phyloP scores from a whole-genome alignment of 1,284 basidiomycete genomes.

The Phaffia rhodozyma region DNA sequence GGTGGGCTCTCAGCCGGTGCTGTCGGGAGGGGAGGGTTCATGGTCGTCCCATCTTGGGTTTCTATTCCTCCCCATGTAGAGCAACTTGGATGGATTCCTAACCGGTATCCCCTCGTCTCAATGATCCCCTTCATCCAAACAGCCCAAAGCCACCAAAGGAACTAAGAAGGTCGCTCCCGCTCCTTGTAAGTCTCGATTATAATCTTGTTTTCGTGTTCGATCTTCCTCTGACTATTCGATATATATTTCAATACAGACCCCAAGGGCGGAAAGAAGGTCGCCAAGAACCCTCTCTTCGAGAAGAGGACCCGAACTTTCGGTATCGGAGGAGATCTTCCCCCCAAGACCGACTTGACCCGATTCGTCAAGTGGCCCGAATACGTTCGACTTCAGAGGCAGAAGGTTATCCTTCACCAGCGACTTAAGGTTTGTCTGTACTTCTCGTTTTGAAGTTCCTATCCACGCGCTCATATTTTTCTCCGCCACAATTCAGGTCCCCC shows the following conservation, averaged over 20 bases:
- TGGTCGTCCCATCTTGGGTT: neutral
- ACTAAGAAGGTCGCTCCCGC: slow-evolving; percentile 35
- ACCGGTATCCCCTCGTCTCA: slow-evolving; percentile 9
- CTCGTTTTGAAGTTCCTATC: neutral
- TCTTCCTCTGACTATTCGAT: neutral
- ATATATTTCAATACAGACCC: slow-evolving; percentile 5
- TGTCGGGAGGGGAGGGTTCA: neutral
- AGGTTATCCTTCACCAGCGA: slow-evolving; percentile 96
- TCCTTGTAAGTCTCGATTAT: slow-evolving; percentile 32
- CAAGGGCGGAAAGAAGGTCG: slow-evolving; percentile 18
- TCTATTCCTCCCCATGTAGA: neutral
- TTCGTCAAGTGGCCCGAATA: slow-evolving; percentile 99
- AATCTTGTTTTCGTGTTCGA: neutral
- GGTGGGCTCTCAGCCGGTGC: too few relatives aligned
- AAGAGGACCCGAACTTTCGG: slow-evolving; percentile 82
- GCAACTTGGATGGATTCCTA: too few relatives aligned
- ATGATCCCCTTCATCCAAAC: slow-evolving; percentile 17
- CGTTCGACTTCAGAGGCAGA: slow-evolving; percentile 94
- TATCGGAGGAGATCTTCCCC: slow-evolving; percentile 92
- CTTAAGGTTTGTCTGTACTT: slow-evolving; percentile 48
- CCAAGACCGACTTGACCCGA: slow-evolving; percentile 80
- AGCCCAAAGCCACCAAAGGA: slow-evolving; percentile 37
- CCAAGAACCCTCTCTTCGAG: slow-evolving; percentile 84
- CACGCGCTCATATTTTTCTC: neutral
- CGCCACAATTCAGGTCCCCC: slow-evolving; percentile 51